Base-by-base conservation (phyloP, 2,329 filamentous ascomycete genomes). In the Coniochaeta pulveracea region DNA sequence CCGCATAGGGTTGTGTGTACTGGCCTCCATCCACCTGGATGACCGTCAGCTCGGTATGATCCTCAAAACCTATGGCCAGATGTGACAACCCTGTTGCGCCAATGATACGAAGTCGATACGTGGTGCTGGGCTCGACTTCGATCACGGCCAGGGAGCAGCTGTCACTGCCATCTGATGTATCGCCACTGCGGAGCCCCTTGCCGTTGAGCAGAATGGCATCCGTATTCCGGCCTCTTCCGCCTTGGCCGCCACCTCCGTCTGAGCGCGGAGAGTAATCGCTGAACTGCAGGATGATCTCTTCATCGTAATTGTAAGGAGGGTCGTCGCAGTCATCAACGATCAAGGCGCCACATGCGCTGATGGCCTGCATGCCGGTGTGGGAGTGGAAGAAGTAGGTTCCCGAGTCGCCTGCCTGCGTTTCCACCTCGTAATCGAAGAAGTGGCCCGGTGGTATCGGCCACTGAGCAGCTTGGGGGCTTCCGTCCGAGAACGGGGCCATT, bases 371-470 rank as follows among this genome's bases (percentile, higher is more conserved):
- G 0, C 64, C 74, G 11, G 80, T 61, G 39, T 81, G 77, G 0
- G 75, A 79, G 46, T 81, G 76, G 44, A 80, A 81, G 47, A 76
- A 80, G 45, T 79, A 81, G 0, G 74, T 73, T 4, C 76, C 77
- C 0, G 71, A 66, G 34, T 72, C 64, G 5, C 64, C 66, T 2
- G 48, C 26, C 4, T 66, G 51, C 0, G 72, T 64, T 11, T 61
- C 60, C 4, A 81, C 53, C 44, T 81, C 74, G 46, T 81, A 81
- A 53, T 81, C 77, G 49, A 81, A 81, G 52, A 70, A 81, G 37
- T 71, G 62, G 1, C 58, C 51, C 0, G 73, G 63, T 0, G 71
- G 64, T 23, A 81, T 79, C 0, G 76, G 74, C 76, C 76, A 82
- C 43, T 81, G 76, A 12, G 65, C 64, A 2, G 69, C 73, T 19